A percentile compares a stretch with the other conserved stretches of the same genome.
These are phyloP conservation scores for Filosporella fistucella DNA, from an alignment of 495 filamentous ascomycete species.

Conservation along the genomic window DNA sequence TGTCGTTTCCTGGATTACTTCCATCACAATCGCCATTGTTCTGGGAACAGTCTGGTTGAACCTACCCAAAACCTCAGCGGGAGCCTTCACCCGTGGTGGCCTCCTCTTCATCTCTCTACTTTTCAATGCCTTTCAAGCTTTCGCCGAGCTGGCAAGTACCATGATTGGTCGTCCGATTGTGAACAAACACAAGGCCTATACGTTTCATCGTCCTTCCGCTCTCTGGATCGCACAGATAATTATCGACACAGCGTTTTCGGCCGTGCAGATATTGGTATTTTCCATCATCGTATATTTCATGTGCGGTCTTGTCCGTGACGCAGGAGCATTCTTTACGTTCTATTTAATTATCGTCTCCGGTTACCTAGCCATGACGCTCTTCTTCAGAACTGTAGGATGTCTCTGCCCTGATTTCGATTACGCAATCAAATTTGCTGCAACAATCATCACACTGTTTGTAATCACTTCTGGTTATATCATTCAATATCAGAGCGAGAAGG, in stretches of 20 bases:
- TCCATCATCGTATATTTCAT: conserved; percentile 77
- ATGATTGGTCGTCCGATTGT: conserved; percentile 70
- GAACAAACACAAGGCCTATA: conserved; percentile 79
- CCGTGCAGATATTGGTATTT: conserved; percentile 68
- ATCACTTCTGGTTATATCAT: conserved; percentile 78
- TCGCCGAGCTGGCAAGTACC: conserved; percentile 69
- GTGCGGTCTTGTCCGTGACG: conserved; percentile 57
- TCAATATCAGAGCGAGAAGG: conserved; percentile 40
- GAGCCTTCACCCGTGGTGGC: conserved; percentile 53
- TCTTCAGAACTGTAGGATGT: conserved; percentile 76
- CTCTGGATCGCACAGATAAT: conserved; percentile 74
- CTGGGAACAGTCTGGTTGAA: conserved; percentile 76
- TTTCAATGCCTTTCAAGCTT: conserved; percentile 75
- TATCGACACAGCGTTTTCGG: conserved; percentile 68
- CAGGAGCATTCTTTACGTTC: conserved; percentile 80
- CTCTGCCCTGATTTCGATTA: conserved; percentile 81
- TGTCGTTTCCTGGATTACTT: conserved; percentile 71
- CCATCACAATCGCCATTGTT: conserved; percentile 70
- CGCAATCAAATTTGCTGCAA: conserved; percentile 73
- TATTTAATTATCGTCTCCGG: conserved; percentile 44
- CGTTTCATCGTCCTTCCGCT: conserved; percentile 79
- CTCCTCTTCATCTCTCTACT: conserved; percentile 68
- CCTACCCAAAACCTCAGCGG: conserved; percentile 55
- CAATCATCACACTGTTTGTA: conserved; percentile 74
- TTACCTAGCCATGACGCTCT: conserved; percentile 73